Conservation (phyloP, 139 green algal species). For the Volvox reticuliferus region DNA sequence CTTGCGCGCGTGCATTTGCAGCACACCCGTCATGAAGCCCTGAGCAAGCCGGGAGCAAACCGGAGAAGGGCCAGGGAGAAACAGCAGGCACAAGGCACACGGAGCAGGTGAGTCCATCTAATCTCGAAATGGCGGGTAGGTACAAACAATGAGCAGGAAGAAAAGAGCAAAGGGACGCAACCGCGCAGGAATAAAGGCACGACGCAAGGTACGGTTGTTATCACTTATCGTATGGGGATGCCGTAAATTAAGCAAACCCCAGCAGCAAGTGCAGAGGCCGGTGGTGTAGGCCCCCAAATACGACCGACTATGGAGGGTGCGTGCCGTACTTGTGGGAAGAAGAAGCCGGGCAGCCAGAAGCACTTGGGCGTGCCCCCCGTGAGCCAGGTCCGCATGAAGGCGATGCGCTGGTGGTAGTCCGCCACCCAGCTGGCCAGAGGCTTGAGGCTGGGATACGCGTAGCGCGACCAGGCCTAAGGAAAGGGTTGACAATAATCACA, state of each 20-base stretch:
- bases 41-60: conserved; percentile 49
- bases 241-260: no score
- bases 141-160: no score
- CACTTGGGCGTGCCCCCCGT: conserved; percentile 69
- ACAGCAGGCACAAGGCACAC: conserved; percentile 71
- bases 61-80: conserved; percentile 62
- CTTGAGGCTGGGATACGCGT: conserved; percentile 88
- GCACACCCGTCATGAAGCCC: conserved; percentile 90
- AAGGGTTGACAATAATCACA: no score
- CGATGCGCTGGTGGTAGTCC: conserved; percentile 83
- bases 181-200: no score
- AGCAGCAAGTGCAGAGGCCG: no score
- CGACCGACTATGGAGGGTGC: no score
- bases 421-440: conserved; percentile 82
- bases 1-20: conserved; percentile 91
- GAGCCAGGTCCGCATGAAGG: conserved; percentile 88
- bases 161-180: no score
- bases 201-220: no score
- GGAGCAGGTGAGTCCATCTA: conserved; percentile 15
- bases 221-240: no score
- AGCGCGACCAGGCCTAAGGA: conserved; percentile 65
- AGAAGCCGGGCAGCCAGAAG: conserved; percentile 92
- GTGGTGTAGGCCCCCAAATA: no score
- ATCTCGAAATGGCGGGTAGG: no score
- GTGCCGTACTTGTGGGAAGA: conserved; percentile 80